Evolutionary conservation across 495 filamentous ascomycete genomes (phyloP), one percentile per base, ranked within the genome.

Genomic region (Penicillium canescens): DNA sequence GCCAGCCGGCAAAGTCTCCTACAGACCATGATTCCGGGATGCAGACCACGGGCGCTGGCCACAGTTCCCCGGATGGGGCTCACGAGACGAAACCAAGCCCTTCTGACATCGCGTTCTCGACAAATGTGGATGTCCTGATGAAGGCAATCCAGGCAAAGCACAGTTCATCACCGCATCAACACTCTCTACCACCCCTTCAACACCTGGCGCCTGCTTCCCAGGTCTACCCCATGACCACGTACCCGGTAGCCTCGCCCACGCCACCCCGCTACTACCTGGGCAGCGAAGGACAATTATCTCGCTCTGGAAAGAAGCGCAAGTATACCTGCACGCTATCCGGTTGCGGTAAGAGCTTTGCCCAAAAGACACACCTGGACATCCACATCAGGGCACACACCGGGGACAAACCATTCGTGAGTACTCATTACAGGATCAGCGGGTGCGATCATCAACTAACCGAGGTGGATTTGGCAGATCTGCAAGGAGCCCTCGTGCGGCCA

Each of bases 301-400:
- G 67, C 28, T 69, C 68, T 24, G 63, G 62, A 28, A 74, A 72
- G 59, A 73, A 71, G 54, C 66, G 67, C 42, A 82, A 84, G 60
- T 94, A 94, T 63, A 71, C 81, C 23, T 98, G 93, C 71, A 82
- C 78, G 20, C 80, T 92, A 31, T 79, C 84, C 11, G 82, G 85
- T 12, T 98, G 93, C 61, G 75, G 80, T 52, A 96, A 94, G 74
- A 83, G 78, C 55, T 96, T 96, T 70, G 83, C 84, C 50, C 93
- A 98, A 66, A 96, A 93, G 70, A 97, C 92, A 3, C 92, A 97
- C 66, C 79, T 96, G 35, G 91, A 96, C 54, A 97, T 95, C 35
- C 93, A 98, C 62, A 87, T 81, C 40, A 82, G 93, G 62, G 87
- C 91, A 8, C 93, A 98, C 63, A 96, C 92, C 3, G 93, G 93